Evolutionary conservation across 768 basidiomycete species (phyloP).

Genomic region (Psilocybe cyanescens): DNA sequence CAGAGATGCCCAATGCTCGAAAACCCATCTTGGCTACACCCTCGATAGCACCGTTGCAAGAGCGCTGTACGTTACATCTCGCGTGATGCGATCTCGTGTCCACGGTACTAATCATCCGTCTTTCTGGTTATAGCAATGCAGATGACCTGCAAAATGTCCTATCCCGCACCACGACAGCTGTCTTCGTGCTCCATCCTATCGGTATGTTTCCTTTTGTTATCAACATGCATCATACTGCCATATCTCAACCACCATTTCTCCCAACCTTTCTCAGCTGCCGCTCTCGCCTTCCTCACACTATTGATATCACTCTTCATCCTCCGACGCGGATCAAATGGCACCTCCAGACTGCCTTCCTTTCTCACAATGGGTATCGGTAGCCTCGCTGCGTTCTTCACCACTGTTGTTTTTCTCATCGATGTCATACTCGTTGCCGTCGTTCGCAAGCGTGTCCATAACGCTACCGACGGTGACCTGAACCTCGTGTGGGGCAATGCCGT

Average conservation of each 20-base stretch:
- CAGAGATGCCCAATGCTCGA: slow-evolving; percentile 48
- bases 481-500: slow-evolving; percentile 57
- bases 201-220: slow-evolving; percentile 31
- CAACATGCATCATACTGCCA: slow-evolving; percentile 7
- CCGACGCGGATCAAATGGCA: slow-evolving; percentile 39
- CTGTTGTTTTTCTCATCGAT: slow-evolving; percentile 57
- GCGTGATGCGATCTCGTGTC: slow-evolving; percentile 17
- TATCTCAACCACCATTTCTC: slow-evolving; percentile 2
- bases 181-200: slow-evolving; percentile 58
- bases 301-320: slow-evolving; percentile 50
- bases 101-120: slow-evolving; percentile 13
- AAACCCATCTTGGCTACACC: slow-evolving; percentile 54
- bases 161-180: slow-evolving; percentile 47
- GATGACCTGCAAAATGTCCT: slow-evolving; percentile 42
- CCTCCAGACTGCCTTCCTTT: slow-evolving; percentile 41
- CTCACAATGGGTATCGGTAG: slow-evolving; percentile 38
- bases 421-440: slow-evolving; percentile 51
- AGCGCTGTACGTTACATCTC: slow-evolving; percentile 39
- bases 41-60: slow-evolving; percentile 53
- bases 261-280: slow-evolving; percentile 40
- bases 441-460: slow-evolving; percentile 42
- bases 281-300: slow-evolving; percentile 53
- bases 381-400: slow-evolving; percentile 48
- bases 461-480: slow-evolving; percentile 41
- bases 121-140: slow-evolving; percentile 32